Evolutionary conservation across 192 early-diverging fungal genomes (phyloP), one percentile per base, ranked within the genome.

Genomic region (Podila horticola): DNA sequence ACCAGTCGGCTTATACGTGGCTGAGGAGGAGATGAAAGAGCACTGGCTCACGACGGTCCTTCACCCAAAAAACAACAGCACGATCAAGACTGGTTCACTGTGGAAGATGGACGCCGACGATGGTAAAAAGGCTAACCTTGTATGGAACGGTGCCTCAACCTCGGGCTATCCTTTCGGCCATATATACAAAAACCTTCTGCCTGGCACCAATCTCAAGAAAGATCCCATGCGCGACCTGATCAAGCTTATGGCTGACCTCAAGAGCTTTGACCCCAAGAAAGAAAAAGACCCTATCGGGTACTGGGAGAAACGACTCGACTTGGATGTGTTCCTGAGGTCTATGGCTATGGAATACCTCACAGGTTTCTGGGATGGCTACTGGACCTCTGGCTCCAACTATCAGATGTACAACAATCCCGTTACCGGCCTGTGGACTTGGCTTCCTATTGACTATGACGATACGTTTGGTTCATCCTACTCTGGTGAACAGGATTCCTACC

Each of bases 391-490:
- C 31, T 79, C 74, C 38, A 84, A 86, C 57, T 86, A 81, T 67
- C 75, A 83, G 58, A 67, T 86, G 64, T 84, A 79, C 49, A 71
- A 84, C 34, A 66, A 86, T 60, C 58, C 79, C 3, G 29, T 58
- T 19, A 67, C 79, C 10, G 70, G 74, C 26, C 84, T 79, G 41
- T 86, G 83, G 83, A 77, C 64, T 9, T 74, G 76, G 29, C 67
- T 86, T n/a, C 76, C 85, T 8, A 83, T 71, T 12, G 85, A 84
- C 38, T 86, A 79, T 57, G 85, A 86, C 29, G 79, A 83, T 51
- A 82, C 79, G 12, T 84, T 82, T 64, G 83, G 85, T 20, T 74
- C 63, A 12, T 74, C 73, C 31, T 70, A 64, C 22, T 65, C 74
- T 6, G 64, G 50, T 15, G 67, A 66, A 13, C 36, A 83, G 33